phyloP scores from a whole-genome alignment of 306 rosid genomes.

The Prunus persica region DNA sequence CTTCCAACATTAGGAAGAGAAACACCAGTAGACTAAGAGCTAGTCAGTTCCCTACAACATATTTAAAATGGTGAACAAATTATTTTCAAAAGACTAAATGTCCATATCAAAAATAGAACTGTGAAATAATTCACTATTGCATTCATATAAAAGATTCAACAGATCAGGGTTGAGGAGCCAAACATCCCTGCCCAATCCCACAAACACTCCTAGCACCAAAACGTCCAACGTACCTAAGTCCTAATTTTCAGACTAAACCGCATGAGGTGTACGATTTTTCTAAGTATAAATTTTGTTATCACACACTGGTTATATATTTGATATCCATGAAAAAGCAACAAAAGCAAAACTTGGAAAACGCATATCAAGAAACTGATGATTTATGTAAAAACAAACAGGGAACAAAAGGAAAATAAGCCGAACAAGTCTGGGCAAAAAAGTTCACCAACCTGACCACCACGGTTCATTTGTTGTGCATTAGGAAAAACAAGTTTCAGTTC shows the following conservation, averaged over 20 bases:
- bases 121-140: too few relatives aligned
- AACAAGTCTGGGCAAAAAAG: neutral
- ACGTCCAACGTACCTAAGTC: neutral
- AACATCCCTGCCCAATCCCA: too few relatives aligned
- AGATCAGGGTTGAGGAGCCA: too few relatives aligned
- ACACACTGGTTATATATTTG: too few relatives aligned
- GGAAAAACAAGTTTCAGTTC: constrained; percentile 85
- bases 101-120: too few relatives aligned
- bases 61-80: too few relatives aligned
- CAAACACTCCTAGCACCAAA: too few relatives aligned
- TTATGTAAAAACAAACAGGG: neutral
- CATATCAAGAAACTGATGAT: neutral
- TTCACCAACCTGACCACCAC: constrained; percentile 88
- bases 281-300: neutral
- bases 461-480: constrained; percentile 84
- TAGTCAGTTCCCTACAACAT: too few relatives aligned
- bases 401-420: neutral
- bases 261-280: neutral
- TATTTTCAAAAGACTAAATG: too few relatives aligned
- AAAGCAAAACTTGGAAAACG: neutral
- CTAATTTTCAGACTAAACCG: neutral
- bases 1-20: too few relatives aligned
- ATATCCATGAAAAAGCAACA: neutral
- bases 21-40: too few relatives aligned
- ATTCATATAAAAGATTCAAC: too few relatives aligned